Evolutionary conservation across 1,139 yeast genomes (phyloP).

Genomic region (Meyerozyma sp.): DNA sequence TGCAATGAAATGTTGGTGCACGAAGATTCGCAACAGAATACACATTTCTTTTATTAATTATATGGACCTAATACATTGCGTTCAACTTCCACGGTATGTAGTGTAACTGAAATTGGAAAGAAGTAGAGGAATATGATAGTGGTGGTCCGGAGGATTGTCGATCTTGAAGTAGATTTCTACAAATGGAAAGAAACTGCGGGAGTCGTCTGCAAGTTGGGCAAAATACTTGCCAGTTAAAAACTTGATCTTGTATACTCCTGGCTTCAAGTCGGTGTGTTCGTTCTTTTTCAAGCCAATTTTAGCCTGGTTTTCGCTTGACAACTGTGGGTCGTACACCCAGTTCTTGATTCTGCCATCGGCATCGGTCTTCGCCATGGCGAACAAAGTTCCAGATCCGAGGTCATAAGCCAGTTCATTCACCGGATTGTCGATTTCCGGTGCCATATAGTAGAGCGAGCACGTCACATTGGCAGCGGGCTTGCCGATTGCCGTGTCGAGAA

Average conservation of each 20-base stretch:
- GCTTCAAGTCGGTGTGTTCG: constrained; percentile 39
- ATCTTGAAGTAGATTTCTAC: constrained; percentile 73
- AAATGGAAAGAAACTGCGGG: constrained; percentile 70
- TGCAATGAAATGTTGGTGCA: constrained; percentile 54
- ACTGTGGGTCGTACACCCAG: constrained; percentile 53
- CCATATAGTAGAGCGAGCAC: constrained; percentile 48
- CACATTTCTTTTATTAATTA: constrained; percentile 45
- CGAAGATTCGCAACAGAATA: constrained; percentile 43
- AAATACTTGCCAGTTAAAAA: constrained; percentile 73
- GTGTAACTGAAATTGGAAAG: constrained; percentile 81
- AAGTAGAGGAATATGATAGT: constrained; percentile 82
- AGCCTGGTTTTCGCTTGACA: constrained; percentile 12
- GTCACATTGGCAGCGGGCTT: constrained; percentile 68
- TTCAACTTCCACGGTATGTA: constrained; percentile 75
- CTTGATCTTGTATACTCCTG: constrained; percentile 69
- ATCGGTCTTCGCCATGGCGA: constrained; percentile 67
- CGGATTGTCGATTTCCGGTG: constrained; percentile 22
- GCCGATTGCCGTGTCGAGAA: constrained; percentile 80
- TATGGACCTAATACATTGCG: background rate
- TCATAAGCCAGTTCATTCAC: constrained; percentile 23
- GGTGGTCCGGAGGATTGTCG: constrained; percentile 61
- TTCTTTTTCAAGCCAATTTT: constrained; percentile 30
- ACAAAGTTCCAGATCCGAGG: constrained; percentile 26
- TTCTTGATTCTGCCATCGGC: constrained; percentile 68
- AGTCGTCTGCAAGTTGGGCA: constrained; percentile 19